Evolutionary conservation across 495 filamentous ascomycete genomes (phyloP), one percentile per base, ranked within the genome.

Genomic region (Penicillium alfredii): DNA sequence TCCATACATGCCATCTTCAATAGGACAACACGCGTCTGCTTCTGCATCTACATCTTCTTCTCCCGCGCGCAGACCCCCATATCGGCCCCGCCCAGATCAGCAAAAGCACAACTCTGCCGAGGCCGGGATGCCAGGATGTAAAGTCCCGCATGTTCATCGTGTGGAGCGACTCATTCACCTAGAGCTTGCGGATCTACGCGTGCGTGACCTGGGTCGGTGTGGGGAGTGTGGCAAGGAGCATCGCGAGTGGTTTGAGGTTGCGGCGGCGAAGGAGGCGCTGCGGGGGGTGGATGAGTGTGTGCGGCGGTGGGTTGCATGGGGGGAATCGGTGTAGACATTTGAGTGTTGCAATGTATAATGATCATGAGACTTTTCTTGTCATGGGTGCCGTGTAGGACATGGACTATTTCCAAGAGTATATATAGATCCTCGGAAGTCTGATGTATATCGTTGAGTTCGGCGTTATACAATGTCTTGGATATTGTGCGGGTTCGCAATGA

Each of bases 161-260:
- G 88, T 97, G 9, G 92, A 98, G 64, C 67, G 84, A 4, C 62
- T 98, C 31, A 88, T 97, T 37, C 92, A 98, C 55, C 59, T 96
- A 14, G 92, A 99, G 66, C 71, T 99, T 16, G 70, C 66, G 4
- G 82, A 81, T 19, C 66, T 76, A 34, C 74, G 82, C 10, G 64
- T 86, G 7, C 72, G 77, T 52, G 75, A 88, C 21, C 65, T 82
- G 56, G 76, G 80, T 11, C 71, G 71, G 28, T 99, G 92, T 55
- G 60, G 65, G 6, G 74, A 75, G 6, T 99, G 92, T 56, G 88
- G 89, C 8, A 86, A 80, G 58, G 81, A 85, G 47, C 93, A 99
- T 61, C 68, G 79, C 23, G 92, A 99, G 59, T 99, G 92, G 92
- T 97, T 99, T 60, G 88, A 92, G 60, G 77, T 97, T 5, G 77